Evolutionary conservation across 495 filamentous ascomycete genomes (phyloP), one percentile per base, ranked within the genome.

Genomic region (Chaetomium cochliodes): DNA sequence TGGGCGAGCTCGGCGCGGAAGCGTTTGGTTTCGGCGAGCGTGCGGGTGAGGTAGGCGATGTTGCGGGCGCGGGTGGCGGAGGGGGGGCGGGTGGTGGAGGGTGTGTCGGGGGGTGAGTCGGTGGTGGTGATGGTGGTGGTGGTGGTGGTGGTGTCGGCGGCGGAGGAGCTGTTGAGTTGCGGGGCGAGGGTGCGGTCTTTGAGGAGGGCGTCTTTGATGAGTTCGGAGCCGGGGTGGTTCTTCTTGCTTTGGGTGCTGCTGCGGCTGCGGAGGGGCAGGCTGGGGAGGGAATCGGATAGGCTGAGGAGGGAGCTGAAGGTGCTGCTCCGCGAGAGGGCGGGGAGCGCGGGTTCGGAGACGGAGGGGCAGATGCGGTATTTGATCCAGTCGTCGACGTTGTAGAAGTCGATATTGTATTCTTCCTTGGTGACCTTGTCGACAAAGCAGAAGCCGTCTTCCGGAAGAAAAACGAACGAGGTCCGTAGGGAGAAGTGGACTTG

Each of bases 401-500:
- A 97, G 72, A 97, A 97, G 72, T 97, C 87, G 23, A 97, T 80
- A 0, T 82, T 86, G 73, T 92, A 93, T 65, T 91, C 85, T 70
- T 97, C 88, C 64, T 88, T 88, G 0, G 92, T 96, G 56, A 84
- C 72, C 66, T 88, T 90, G 78, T 97, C 87, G 69, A 97, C 82
- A 71, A 97, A 98, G 76, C 92, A 96, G 71, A 86, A 85, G 0
- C 93, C 93, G 69, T 93, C 87, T 64, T 97, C 89, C 4, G 94
- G 93, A 1, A 98, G 82, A 23, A 97, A 87, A 23, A 88, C 84
- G 69, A 88, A 98, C 60, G 85, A 90, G 3, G 91, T 97, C 8
- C 93, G 88, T 47, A 98, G 84, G 2, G 90, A 92, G 75, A 98
- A 97, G 74, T 93, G 96, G 57, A 96, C 93, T 74, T 97, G 92